Percentiles rank a stretch among this genome's conserved stretches.
These are phyloP conservation scores for Leccinum boreale DNA, from an alignment of 768 basidiomycete genomes.

Conservation along the genomic window DNA sequence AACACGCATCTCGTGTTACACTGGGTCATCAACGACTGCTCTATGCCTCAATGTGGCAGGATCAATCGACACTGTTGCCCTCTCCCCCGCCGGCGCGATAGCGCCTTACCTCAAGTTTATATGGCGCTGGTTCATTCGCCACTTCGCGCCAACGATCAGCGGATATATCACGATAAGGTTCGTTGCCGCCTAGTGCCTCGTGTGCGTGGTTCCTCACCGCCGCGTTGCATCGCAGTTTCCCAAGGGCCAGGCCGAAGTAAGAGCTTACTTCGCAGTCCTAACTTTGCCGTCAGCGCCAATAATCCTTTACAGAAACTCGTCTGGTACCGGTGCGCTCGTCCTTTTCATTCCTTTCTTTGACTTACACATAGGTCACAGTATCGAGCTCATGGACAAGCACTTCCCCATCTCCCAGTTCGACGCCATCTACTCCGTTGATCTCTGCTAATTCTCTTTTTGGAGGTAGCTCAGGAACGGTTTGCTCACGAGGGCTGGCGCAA, in stretches of 20 bases:
- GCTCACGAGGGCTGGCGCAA: slow-evolving; percentile 67
- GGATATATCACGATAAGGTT: slow-evolving; percentile 44
- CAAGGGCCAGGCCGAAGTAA: slow-evolving; percentile 61
- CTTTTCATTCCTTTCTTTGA: too few relatives aligned
- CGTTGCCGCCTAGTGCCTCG: not conserved
- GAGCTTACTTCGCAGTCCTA: too few relatives aligned
- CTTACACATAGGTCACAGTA: slow-evolving; percentile 43
- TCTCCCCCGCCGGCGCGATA: slow-evolving; percentile 23
- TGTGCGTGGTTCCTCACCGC: not conserved
- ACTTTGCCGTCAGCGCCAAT: too few relatives aligned
- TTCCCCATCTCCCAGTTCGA: slow-evolving; percentile 58
- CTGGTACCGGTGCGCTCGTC: too few relatives aligned
- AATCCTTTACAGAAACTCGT: too few relatives aligned
- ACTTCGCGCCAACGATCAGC: slow-evolving; percentile 38
- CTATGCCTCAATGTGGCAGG: too few relatives aligned
- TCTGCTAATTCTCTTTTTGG: slow-evolving; percentile 68
- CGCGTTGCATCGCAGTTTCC: slow-evolving; percentile 45
- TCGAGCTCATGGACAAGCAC: slow-evolving; percentile 64
- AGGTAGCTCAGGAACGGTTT: slow-evolving; percentile 65
- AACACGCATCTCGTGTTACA: slow-evolving; percentile 11
- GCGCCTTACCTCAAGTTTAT: slow-evolving; percentile 43
- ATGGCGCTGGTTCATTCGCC: slow-evolving; percentile 49
- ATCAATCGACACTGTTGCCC: slow-evolving; percentile 18
- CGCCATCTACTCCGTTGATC: slow-evolving; percentile 50
- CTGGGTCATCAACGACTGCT: too few relatives aligned